Conservation (phyloP, 2,329 filamentous ascomycete species). For the Anisogramma anomala region DNA sequence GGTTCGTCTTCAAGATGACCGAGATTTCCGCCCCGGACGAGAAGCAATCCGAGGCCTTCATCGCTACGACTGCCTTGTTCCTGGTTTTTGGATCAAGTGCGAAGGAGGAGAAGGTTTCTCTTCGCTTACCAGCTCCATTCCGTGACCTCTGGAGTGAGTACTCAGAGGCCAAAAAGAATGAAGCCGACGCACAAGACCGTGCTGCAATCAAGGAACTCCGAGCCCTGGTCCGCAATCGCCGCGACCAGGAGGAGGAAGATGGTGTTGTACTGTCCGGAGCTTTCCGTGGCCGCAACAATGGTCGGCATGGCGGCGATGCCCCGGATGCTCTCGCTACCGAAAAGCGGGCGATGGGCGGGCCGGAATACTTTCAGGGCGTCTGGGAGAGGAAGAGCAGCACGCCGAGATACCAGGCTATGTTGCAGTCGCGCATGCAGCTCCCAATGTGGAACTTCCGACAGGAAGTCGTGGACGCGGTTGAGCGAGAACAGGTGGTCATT, state of each 20-base stretch:
- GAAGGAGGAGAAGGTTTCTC: constrained; percentile 75
- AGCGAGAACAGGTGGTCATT: constrained; percentile 75
- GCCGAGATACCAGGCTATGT: constrained; percentile 65
- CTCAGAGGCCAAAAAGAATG: constrained; percentile 55
- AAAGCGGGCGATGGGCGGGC: constrained; percentile 27
- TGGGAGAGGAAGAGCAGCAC: constrained; percentile 48
- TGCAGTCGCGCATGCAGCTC: constrained; percentile 62
- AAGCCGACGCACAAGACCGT: constrained; percentile 60
- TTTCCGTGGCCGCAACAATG: constrained; percentile 50
- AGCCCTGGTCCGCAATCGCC: constrained; percentile 54
- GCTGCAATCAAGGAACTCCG: constrained; percentile 56
- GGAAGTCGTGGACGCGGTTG: constrained; percentile 65
- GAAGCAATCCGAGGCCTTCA: constrained; percentile 76
- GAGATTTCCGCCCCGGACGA: constrained; percentile 60
- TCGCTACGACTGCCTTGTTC: constrained; percentile 74
- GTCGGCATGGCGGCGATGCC: constrained; percentile 35
- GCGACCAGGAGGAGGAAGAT: constrained; percentile 59
- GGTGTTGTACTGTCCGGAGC: constrained; percentile 67
- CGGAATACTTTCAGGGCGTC: constrained; percentile 43
- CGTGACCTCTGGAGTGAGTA: constrained; percentile 79
- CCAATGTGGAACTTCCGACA: constrained; percentile 82
- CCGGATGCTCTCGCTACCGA: constrained; percentile 38
- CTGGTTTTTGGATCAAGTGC: constrained; percentile 63
- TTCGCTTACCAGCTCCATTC: constrained; percentile 70
- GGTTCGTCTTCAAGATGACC: constrained; percentile 61